Evolutionary conservation across 225 moss, liverwort and hornwort species (phyloP).

Genomic region (Polytrichum commune): DNA sequence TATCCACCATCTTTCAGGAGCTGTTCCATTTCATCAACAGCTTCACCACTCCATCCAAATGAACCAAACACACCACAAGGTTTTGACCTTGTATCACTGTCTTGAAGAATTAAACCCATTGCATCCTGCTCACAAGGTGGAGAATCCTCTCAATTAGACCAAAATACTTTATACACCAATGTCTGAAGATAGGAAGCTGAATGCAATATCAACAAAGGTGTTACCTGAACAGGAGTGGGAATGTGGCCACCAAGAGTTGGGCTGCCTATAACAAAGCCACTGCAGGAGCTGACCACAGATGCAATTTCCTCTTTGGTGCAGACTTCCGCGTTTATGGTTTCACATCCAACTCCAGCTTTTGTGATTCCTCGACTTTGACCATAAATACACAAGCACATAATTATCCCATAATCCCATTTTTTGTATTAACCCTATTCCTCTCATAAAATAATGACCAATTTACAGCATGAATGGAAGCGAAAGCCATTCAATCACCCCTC

Average conservation of each 20-base stretch:
- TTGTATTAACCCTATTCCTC: no score
- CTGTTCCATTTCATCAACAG: constrained; percentile 81
- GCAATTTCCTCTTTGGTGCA: constrained; percentile 62
- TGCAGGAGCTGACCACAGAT: constrained; percentile 42
- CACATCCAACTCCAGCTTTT: constrained; percentile 91
- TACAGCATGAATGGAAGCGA: no score
- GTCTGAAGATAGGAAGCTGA: no score
- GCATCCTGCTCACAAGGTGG: constrained; percentile 54
- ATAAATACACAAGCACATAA: background rate
- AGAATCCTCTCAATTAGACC: no score
- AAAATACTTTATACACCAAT: no score
- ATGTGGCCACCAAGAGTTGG: constrained; percentile 92
- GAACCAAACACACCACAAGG: constrained; percentile 98
- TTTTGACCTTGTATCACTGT: constrained; percentile 58
- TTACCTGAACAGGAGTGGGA: constrained; percentile 90
- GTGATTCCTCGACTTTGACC: constrained; percentile 78
- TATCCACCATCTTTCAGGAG: constrained; percentile 83
- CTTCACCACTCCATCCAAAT: constrained; percentile 99
- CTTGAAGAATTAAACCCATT: constrained; percentile 74
- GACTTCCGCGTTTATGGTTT: constrained; percentile 81
- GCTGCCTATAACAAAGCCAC: constrained; percentile 90
- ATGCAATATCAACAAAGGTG: background rate
- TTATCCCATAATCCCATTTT: background rate
- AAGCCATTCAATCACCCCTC: no score
- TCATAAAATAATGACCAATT: no score